phyloP scores from a whole-genome alignment of 2,329 filamentous ascomycete genomes.

The Botrytis galanthina region DNA sequence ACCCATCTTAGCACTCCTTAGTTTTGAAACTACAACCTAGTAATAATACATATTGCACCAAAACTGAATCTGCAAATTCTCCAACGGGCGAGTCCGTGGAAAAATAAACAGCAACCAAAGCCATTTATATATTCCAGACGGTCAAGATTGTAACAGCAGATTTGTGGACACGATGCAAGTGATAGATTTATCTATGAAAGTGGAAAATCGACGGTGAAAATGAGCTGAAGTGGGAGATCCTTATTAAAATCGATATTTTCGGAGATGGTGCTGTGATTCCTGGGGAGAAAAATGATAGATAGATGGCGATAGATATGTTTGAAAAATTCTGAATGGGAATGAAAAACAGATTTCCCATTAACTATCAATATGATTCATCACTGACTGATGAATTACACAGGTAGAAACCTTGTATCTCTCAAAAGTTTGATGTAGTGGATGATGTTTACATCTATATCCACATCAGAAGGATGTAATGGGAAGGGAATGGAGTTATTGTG shows the following conservation, averaged over 20 bases:
- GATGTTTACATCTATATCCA: background rate
- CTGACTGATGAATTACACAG: background rate
- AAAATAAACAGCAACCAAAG: too few species aligned
- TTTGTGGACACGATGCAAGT: too few species aligned
- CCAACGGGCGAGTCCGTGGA: too few species aligned
- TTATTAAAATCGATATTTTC: background rate
- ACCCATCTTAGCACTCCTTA: background rate
- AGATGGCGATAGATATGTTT: background rate
- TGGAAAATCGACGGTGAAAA: too few species aligned
- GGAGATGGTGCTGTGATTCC: fast-evolving
- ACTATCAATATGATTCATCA: background rate
- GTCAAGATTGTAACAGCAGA: too few species aligned
- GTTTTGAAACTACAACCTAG: background rate
- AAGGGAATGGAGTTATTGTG: background rate
- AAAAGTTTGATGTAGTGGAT: background rate
- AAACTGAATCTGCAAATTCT: background rate
- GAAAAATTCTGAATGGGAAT: background rate
- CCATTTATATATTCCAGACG: too few species aligned
- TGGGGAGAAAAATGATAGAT: background rate
- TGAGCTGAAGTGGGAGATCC: too few species aligned
- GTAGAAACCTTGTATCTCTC: background rate
- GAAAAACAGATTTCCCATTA: fast-evolving
- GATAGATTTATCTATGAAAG: too few species aligned
- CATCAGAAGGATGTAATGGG: background rate
- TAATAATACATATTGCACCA: background rate